Base-by-base conservation (phyloP, 768 basidiomycete species). In the Mycena pura region DNA sequence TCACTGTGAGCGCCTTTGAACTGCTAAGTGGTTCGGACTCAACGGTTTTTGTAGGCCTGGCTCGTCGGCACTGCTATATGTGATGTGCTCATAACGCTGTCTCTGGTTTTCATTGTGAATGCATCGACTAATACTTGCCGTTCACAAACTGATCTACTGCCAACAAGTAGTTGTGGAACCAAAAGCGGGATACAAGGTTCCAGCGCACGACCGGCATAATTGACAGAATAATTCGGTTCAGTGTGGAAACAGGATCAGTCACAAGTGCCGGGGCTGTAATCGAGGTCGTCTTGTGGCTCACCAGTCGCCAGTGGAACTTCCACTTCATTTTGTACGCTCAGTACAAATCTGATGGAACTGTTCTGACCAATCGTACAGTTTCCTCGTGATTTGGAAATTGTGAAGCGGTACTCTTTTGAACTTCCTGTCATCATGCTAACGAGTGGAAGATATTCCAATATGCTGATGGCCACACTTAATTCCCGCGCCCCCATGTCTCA, bases 151-250 rank as follows among this genome's bases (percentile, higher is more conserved):
- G 14, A 13, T n/a, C 15, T 25, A 14, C 10, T 25, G 29, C 7
- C 28, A 22, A 10, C 27, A 28, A 15, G 8, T 36, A 59, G 58
- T 6, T 67, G 67, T 52, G 36, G 67, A 72, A 28, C 63, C 67
- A 22, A 1, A 61, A 43, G 6, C 15, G n/a, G 28, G 6, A 1
- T 17, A 9, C 39, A 8, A n/a, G 19, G 17, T 51, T 61, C 19
- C 24, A 22, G 9, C 41, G 53, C 3, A 64, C 67, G 5, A 27
- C 24, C 65, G 71, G 52, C 65, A 47, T 80, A 74, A 2, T 78
- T 71, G 11, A 67, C 60, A 25, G 48, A 38, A 27, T 67, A 17
- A 60, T 64, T 14, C 50, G 54, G 2, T 60, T 57, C 53, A 38
- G 49, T 15, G 34, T 63, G 2, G 67, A 68, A 51, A 68, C 65